Evolutionary conservation across 768 basidiomycete species (phyloP).

Genomic region (Xerocomellus chrysenteron): DNA sequence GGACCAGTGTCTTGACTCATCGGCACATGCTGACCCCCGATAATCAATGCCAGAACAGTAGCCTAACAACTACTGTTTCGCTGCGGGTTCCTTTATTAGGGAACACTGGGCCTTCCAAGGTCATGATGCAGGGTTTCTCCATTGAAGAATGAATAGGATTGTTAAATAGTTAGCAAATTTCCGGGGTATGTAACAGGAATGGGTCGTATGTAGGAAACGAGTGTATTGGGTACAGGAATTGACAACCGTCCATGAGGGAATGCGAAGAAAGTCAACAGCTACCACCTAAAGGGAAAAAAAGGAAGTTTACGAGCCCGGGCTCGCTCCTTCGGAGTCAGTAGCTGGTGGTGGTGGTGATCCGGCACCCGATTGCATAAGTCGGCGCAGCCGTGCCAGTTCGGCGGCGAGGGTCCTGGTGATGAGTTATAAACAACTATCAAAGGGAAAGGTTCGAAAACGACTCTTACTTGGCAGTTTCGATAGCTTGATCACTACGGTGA

Average conservation of each 20-base stretch:
- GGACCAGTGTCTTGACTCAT: background rate
- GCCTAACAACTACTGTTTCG: too few species aligned
- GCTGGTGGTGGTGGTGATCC: constrained; percentile 29
- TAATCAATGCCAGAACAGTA: too few species aligned
- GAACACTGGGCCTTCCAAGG: too few species aligned
- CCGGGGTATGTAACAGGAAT: constrained; percentile 29
- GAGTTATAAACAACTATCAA: background rate
- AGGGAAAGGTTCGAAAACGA: background rate
- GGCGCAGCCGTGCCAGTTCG: constrained; percentile 67
- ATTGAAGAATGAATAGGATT: background rate
- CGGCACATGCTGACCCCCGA: background rate
- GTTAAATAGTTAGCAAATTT: constrained; percentile 20
- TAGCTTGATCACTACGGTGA: constrained; percentile 55
- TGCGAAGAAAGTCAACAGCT: constrained; percentile 3
- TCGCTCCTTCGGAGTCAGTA: constrained; percentile 10
- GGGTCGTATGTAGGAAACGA: constrained; percentile 22
- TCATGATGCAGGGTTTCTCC: too few species aligned
- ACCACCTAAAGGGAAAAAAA: background rate
- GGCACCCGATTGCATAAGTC: constrained; percentile 65
- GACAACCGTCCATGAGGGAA: constrained; percentile 25
- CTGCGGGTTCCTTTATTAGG: too few species aligned
- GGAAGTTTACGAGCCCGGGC: constrained; percentile 13
- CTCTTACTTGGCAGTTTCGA: constrained; percentile 60
- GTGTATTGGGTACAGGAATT: constrained; percentile 35
- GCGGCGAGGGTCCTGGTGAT: constrained; percentile 50